These are phyloP conservation scores for Bryopsis sp. DNA, from an alignment of 139 green algal species.

Conservation along the genomic window DNA sequence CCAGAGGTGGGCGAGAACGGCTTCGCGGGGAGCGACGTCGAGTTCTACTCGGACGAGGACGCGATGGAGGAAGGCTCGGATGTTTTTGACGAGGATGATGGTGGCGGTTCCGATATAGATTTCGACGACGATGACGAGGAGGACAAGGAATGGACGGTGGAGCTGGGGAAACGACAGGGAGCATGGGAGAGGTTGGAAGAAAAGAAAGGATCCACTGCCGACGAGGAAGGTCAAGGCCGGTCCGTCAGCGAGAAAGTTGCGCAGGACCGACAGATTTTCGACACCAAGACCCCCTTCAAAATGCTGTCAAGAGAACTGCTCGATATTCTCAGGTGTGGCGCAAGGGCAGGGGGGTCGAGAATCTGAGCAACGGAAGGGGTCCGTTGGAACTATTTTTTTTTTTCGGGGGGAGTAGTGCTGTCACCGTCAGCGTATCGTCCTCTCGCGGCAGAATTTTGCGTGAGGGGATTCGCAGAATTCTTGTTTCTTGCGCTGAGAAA, in stretches of 20 bases:
- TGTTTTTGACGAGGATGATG: neutral
- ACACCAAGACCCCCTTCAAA: constrained; percentile 35
- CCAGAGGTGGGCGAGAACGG: neutral
- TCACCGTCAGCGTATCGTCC: neutral
- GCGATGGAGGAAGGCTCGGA: neutral
- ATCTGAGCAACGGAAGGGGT: neutral
- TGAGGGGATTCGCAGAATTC: neutral
- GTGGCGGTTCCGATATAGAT: neutral
- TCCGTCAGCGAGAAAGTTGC: constrained; percentile 15
- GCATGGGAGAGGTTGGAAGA: constrained; percentile 10
- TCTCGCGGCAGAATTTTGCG: neutral
- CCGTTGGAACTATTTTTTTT: neutral
- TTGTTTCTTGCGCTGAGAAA: constrained; percentile 14
- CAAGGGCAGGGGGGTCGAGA: neutral
- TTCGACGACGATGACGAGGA: constrained; percentile 3
- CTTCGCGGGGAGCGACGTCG: neutral
- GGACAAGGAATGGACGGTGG: constrained; percentile 13
- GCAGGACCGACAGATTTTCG: constrained; percentile 20
- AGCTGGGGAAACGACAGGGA: constrained; percentile 5
- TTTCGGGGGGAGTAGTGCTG: neutral
- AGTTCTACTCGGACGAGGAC: neutral
- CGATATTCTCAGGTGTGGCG: constrained; percentile 34
- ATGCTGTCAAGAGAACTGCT: constrained; percentile 56
- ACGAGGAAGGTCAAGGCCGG: neutral
- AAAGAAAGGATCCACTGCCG: neutral